Conservation (phyloP, 169 alveolate genomes). For the Besnoitia besnoiti region DNA sequence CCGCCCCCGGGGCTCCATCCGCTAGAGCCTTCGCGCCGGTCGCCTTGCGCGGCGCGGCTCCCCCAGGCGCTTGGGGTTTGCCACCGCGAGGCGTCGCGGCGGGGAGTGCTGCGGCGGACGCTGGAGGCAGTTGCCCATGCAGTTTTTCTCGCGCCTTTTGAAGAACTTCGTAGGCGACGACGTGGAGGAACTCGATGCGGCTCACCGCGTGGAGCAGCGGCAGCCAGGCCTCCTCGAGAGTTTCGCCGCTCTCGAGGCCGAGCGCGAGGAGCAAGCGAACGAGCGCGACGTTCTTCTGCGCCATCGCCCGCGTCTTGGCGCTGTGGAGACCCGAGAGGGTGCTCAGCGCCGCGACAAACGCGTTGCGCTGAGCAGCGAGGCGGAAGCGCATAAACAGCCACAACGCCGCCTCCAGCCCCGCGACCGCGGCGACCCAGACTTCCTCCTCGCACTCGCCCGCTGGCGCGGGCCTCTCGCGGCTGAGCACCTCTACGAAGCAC, state of each 20-base stretch:
- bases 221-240: conserved; percentile 37
- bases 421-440: not conserved
- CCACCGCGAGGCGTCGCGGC: no score
- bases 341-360: not conserved
- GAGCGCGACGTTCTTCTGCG: not conserved
- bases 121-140: not conserved
- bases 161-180: not conserved
- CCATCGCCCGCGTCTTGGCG: not conserved
- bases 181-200: not conserved
- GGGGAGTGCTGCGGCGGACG: no score
- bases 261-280: conserved; percentile 4
- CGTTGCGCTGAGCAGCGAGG: not conserved
- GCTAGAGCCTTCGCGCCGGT: no score
- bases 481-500: not conserved
- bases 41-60: no score
- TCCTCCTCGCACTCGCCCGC: not conserved
- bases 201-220: conserved; percentile 9
- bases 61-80: no score
- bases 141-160: not conserved
- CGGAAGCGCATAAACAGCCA: not conserved
- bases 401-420: not conserved
- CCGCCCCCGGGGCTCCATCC: no score
- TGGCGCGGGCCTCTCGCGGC: not conserved
- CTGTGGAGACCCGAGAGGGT: not conserved
- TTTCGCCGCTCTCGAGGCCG: conserved; percentile 18